Conservation (phyloP, 371 early-diverging fungal genomes). For the Actinomucor elegans region DNA sequence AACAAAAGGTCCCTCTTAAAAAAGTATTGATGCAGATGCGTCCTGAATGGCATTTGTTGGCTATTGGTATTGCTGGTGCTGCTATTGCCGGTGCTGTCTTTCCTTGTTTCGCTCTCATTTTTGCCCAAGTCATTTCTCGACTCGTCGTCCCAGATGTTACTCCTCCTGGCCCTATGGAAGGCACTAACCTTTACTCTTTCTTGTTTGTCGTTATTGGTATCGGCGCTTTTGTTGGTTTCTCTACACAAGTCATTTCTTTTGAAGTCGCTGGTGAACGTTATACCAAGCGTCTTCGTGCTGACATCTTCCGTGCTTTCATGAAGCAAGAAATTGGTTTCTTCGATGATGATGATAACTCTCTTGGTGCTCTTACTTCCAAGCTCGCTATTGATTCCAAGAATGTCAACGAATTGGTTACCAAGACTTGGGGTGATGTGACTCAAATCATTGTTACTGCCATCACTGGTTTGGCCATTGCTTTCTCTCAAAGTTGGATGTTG, state of each 20-base stretch:
- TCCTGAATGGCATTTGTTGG: conserved; percentile 41
- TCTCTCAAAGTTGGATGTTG: conserved; percentile 56
- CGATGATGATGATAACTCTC: conserved; percentile 79
- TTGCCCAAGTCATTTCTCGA: conserved; percentile 39
- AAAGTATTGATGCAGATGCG: conserved; percentile 37
- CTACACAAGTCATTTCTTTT: conserved; percentile 40
- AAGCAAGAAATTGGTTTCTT: conserved; percentile 87
- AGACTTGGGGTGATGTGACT: conserved; percentile 61
- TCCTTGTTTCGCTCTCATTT: conserved; percentile 51
- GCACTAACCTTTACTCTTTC: conserved; percentile 74
- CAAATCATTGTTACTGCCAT: conserved; percentile 52
- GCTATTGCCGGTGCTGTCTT: conserved; percentile 59
- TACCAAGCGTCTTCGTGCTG: conserved; percentile 60
- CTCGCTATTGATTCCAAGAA: conserved; percentile 82
- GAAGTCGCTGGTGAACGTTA: conserved; percentile 58
- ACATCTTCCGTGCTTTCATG: conserved; percentile 62
- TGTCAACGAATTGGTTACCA: conserved; percentile 68
- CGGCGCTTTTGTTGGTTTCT: conserved; percentile 47
- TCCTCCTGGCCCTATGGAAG: conserved; percentile 39
- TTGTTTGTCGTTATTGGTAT: conserved; percentile 72
- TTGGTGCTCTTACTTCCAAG: conserved; percentile 82
- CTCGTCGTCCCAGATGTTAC: conserved; percentile 18
- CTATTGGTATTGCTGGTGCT: conserved; percentile 47
- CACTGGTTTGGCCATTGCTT: conserved; percentile 49
- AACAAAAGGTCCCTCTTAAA: conserved; percentile 49